These are phyloP conservation scores for Gillenia trifoliata DNA, from an alignment of 306 rosid species.

Conservation along the genomic window DNA sequence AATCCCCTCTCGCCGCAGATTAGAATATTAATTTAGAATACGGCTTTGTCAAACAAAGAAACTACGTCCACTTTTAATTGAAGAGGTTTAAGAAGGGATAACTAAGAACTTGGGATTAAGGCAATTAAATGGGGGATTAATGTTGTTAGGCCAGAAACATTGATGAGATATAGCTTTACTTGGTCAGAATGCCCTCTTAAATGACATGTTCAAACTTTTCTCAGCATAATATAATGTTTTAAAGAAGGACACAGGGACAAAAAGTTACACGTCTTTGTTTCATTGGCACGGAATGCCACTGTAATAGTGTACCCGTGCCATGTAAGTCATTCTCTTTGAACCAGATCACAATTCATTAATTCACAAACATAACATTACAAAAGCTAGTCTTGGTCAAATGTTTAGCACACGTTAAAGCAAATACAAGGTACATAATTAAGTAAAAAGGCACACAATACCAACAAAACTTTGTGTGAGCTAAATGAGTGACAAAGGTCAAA, in stretches of 20 bases:
- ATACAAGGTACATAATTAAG: background rate
- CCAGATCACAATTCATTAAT: background rate
- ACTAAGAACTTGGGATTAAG: background rate
- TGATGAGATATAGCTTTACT: background rate
- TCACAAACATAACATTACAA: background rate
- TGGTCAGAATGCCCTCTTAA: background rate
- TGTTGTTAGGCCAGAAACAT: background rate
- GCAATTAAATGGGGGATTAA: background rate
- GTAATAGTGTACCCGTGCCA: accelerated
- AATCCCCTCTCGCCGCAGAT: too few relatives aligned
- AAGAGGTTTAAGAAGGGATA: background rate
- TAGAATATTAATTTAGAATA: background rate
- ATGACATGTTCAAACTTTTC: background rate
- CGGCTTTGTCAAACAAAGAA: background rate
- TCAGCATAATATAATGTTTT: background rate
- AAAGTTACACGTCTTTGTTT: too few relatives aligned
- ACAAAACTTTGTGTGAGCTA: background rate
- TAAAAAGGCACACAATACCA: background rate
- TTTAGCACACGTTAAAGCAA: background rate
- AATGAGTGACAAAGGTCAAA: background rate
- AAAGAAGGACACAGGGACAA: background rate
- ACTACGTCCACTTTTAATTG: background rate
- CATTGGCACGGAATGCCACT: accelerated
- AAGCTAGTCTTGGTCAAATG: background rate
- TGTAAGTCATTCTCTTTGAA: background rate